Conservation (phyloP, 768 basidiomycete genomes). For the Lentinula boryana region DNA sequence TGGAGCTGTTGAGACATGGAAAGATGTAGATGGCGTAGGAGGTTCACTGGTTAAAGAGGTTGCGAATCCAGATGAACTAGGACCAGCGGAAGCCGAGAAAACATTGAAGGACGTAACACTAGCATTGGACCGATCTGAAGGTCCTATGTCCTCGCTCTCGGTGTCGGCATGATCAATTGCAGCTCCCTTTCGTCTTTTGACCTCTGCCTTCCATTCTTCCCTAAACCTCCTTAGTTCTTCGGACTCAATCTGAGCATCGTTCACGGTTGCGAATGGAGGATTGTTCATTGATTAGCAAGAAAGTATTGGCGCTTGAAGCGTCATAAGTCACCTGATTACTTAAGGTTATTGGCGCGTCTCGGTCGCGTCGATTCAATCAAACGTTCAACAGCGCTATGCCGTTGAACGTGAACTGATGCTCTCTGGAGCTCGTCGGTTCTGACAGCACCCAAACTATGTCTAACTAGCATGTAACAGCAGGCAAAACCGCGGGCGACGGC, state of each 20-base stretch:
- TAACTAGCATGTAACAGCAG: too few relatives aligned
- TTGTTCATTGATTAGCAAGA: neutral
- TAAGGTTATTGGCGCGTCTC: too few relatives aligned
- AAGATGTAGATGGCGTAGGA: neutral
- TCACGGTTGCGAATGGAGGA: neutral
- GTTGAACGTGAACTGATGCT: too few relatives aligned
- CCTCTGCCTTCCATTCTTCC: conserved; percentile 67
- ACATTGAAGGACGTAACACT: conserved; percentile 2
- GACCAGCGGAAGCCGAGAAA: neutral
- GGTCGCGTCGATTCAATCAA: neutral
- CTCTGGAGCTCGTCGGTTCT: too few relatives aligned
- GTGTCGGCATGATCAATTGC: neutral
- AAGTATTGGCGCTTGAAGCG: neutral
- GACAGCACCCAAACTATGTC: too few relatives aligned
- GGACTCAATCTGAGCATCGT: conserved; percentile 33
- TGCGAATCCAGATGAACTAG: neutral
- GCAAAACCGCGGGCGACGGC: too few relatives aligned
- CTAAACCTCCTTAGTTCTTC: conserved; percentile 66
- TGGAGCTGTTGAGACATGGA: neutral
- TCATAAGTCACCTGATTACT: neutral
- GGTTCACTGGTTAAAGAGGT: neutral
- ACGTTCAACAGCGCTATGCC: too few relatives aligned
- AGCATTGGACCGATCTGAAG: neutral
- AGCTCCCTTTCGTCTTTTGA: conserved; percentile 31
- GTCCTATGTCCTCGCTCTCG: neutral